Base-by-base conservation (phyloP, 345 rosid species). In the Diplotaxis tenuifolia region DNA sequence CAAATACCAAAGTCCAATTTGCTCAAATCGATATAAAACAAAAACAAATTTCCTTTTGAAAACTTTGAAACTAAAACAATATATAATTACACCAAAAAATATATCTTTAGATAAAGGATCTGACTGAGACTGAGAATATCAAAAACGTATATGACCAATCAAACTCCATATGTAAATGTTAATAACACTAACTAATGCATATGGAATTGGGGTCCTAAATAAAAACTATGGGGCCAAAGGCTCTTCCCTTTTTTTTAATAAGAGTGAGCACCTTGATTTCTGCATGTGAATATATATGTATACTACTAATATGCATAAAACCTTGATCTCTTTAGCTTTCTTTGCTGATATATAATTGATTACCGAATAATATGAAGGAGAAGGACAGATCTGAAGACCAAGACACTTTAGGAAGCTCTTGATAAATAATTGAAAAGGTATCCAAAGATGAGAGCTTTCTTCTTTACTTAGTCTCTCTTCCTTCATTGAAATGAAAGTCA, bases 351-450 rank as follows among this genome's bases (percentile, higher is more conserved):
- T n/a, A n/a, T 21, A 62, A 19, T 36, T 6, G 28, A n/a, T 62
- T 62, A 62, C 50, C 66, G 23, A 60, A 31, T 45, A n/a, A 61
- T 3, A 19, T 2, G 62, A 25, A 59, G 49, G 49, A 61, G 63
- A 15, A 58, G 40, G 63, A 29, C 49, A 20, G 9, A 20, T 20
- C 11, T 62, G 66, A 21, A 62, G 66, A 62, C 66, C 50, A 62
- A 62, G 49, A 36, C 66, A 62, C 28, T 21, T 38, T 7, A 62
- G 28, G 66, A 62, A 62, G 50, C 10, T 34, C 29, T 62, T 62
- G 66, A 36, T 23, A 19, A 18, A 18, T 40, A 16, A 65, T 11
- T 65, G 58, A 16, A 15, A 58, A 28, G 69, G 42, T 7, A 9
- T 64, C 53, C 57, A 18, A 18, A 16, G 40, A 65, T 6, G 58